A percentile compares a stretch with the other conserved stretches of the same genome.
Evolutionary conservation across 2,329 filamentous ascomycete genomes (phyloP).

Genomic region (Blastomyces gilchristii): DNA sequence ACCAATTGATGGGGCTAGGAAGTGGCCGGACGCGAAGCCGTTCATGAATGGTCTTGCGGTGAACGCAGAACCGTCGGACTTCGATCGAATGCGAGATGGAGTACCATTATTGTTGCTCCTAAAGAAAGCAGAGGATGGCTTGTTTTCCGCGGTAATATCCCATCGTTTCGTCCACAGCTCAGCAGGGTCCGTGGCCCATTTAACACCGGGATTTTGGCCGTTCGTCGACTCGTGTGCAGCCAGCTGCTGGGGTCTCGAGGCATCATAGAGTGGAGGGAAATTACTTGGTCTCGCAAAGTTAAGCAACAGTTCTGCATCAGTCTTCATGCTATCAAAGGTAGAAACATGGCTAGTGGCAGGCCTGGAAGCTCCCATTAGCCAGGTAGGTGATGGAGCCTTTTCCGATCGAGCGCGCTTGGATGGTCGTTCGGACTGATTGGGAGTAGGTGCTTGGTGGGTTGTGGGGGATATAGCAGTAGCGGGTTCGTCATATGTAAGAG

Average conservation of each 20-base stretch:
- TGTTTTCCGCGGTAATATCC: conserved; percentile 7
- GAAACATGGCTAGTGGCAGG: conserved; percentile 25
- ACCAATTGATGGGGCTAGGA: conserved; percentile 7
- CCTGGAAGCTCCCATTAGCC: conserved; percentile 21
- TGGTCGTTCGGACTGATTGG: conserved; percentile 37
- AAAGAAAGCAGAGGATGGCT: conserved; percentile 1
- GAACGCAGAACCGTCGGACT: conserved; percentile 34
- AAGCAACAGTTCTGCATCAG: conserved; percentile 40
- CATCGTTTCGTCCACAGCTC: background rate
- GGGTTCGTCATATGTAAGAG: conserved; percentile 24
- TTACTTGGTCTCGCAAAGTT: conserved; percentile 35
- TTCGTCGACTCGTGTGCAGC: conserved; percentile 25
- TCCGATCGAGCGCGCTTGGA: conserved; percentile 53
- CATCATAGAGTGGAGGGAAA: conserved; percentile 19
- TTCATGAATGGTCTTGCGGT: conserved; percentile 29
- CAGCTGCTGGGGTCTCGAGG: conserved; percentile 14
- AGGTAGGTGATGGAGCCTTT: conserved; percentile 38
- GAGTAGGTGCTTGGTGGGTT: conserved; percentile 22
- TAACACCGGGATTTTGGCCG: conserved; percentile 13
- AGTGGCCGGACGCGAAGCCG: conserved; percentile 14
- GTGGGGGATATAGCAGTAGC: conserved; percentile 18
- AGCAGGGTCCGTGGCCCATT: conserved; percentile 3
- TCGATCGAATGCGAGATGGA: conserved; percentile 31
- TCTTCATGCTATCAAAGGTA: conserved; percentile 29
- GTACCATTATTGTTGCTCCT: conserved; percentile 14